These are phyloP conservation scores for Olyra latifolia DNA, from an alignment of 176 grass and related monocot genomes.

Conservation along the genomic window DNA sequence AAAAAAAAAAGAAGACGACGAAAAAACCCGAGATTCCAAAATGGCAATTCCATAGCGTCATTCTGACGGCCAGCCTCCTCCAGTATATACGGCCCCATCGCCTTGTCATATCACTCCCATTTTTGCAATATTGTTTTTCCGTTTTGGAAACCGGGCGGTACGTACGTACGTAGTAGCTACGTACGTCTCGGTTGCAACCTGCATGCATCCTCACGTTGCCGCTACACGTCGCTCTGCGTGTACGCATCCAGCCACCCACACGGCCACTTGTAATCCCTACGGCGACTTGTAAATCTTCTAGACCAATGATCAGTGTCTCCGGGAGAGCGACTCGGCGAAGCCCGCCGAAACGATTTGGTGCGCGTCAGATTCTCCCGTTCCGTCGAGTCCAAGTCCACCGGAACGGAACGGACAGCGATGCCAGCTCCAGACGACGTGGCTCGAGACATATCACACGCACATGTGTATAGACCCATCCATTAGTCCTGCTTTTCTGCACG, in stretches of 20 bases:
- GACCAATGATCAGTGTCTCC: background rate
- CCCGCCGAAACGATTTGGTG: too few relatives aligned
- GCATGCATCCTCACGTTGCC: background rate
- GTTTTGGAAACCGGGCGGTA: too few relatives aligned
- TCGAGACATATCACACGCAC: too few relatives aligned
- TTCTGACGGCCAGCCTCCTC: background rate
- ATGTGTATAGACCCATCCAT: background rate
- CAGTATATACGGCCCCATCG: too few relatives aligned
- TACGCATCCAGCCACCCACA: too few relatives aligned
- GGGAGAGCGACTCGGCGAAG: background rate
- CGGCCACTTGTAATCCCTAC: too few relatives aligned
- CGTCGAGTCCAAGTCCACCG: background rate
- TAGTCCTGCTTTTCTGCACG: background rate
- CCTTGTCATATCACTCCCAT: background rate
- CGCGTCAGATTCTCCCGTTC: background rate
- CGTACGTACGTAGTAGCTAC: too few relatives aligned
- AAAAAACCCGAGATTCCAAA: background rate
- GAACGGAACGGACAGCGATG: background rate
- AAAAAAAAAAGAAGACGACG: too few relatives aligned
- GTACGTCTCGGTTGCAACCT: too few relatives aligned
- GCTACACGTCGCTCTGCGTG: too few relatives aligned
- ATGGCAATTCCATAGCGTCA: background rate
- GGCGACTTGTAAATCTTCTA: too few relatives aligned
- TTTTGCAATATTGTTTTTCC: background rate
- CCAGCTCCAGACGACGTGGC: too few relatives aligned